A percentile compares a stretch with the other conserved stretches of the same genome.
Conservation (phyloP, 192 early-diverging fungal species). For the Phycomyces blakesleeanus region DNA sequence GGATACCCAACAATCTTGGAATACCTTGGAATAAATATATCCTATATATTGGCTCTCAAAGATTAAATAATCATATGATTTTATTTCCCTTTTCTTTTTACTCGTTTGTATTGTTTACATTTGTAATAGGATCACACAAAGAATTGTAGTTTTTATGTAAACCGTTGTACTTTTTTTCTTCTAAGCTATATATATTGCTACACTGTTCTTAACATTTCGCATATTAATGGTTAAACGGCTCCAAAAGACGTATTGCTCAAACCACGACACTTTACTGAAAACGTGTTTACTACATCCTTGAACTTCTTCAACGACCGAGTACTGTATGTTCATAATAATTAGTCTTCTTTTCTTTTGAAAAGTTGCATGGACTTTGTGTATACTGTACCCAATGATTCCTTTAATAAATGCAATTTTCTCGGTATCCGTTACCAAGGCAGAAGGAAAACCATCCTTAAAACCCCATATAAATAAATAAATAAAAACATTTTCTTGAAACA, state of each 20-base stretch:
- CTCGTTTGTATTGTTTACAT: neutral
- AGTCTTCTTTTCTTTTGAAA: conserved; percentile 8
- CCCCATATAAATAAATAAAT: neutral
- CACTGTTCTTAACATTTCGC: neutral
- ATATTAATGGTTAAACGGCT: conserved; percentile 24
- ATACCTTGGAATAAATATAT: too few species aligned
- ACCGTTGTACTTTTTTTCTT: neutral
- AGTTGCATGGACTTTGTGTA: neutral
- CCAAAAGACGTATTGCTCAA: conserved; percentile 42
- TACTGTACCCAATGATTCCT: conserved; percentile 48
- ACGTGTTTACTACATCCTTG: conserved; percentile 38
- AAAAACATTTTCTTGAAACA: conserved; percentile 10
- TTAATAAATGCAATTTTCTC: conserved; percentile 51
- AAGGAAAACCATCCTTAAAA: conserved; percentile 48
- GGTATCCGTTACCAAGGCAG: conserved; percentile 36
- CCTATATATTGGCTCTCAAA: neutral
- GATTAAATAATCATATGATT: neutral
- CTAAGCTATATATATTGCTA: neutral
- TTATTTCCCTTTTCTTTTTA: neutral
- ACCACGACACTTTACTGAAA: conserved; percentile 46
- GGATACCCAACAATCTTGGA: too few species aligned
- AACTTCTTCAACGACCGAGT: conserved; percentile 45
- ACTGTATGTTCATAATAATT: conserved; percentile 21
- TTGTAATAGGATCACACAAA: conserved; percentile 7
- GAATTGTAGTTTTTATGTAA: neutral